Evolutionary conservation across 176 grass and related monocot genomes (phyloP).

Genomic region (Lolium rigidum): DNA sequence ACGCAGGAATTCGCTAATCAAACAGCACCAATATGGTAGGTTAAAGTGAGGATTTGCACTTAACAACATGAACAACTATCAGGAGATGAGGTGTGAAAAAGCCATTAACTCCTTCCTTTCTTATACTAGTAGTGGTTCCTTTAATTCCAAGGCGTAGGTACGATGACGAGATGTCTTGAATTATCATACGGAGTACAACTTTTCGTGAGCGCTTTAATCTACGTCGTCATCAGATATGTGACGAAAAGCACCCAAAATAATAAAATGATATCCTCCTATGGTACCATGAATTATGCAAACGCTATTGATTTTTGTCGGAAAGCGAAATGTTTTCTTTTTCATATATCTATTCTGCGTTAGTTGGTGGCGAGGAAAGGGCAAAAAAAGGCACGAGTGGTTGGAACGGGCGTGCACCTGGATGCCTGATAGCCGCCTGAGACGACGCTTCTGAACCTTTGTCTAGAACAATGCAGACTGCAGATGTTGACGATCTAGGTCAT

Average conservation of each 20-base stretch:
- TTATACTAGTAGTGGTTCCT: not conserved
- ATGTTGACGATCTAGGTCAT: not conserved
- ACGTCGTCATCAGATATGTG: not conserved
- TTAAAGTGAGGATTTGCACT: not conserved
- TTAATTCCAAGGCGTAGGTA: not conserved
- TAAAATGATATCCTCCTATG: not conserved
- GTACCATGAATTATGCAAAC: constrained; percentile 9
- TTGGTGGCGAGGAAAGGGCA: not conserved
- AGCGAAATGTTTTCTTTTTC: not conserved
- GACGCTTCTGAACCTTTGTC: constrained; percentile 11
- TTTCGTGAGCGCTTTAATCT: not conserved
- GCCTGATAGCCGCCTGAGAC: not conserved
- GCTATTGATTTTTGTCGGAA: constrained; percentile 17
- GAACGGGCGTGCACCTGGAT: constrained; percentile 7
- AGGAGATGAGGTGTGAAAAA: not conserved
- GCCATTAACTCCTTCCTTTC: not conserved
- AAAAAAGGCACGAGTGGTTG: constrained; percentile 1
- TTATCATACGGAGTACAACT: not conserved
- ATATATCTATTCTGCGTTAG: not conserved
- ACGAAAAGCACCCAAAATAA: not conserved
- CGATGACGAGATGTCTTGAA: not conserved
- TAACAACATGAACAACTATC: not conserved
- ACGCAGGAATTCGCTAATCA: no score
- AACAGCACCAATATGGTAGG: no score
- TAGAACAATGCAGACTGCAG: not conserved